Conservation (phyloP, 768 basidiomycete species). For the Agrocybe chaxingu region DNA sequence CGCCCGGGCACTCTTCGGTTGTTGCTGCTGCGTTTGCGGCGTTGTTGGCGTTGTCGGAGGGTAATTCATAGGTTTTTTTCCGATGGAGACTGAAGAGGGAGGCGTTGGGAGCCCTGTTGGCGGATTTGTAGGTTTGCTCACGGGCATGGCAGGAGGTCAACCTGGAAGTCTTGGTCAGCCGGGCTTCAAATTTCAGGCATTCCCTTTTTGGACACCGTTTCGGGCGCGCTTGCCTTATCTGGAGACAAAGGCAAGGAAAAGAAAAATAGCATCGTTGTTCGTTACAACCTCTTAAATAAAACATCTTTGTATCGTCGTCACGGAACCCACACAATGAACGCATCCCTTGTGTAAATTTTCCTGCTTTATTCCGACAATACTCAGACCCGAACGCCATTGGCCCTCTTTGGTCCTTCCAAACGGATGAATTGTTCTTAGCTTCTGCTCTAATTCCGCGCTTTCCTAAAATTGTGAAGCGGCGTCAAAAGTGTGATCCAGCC, state of each 20-base stretch:
- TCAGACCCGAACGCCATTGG: too few relatives aligned
- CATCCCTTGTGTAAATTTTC: too few relatives aligned
- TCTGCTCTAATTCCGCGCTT: too few relatives aligned
- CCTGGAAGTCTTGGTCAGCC: constrained; percentile 35
- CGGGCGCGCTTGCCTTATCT: constrained; percentile 10
- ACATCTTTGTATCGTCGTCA: too few relatives aligned
- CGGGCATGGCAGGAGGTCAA: constrained; percentile 35
- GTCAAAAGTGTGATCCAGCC: too few relatives aligned
- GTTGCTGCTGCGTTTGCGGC: constrained; percentile 26
- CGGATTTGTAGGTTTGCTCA: constrained; percentile 28
- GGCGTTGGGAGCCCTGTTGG: constrained; percentile 34
- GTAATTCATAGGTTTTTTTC: constrained; percentile 92
- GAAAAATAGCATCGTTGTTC: too few relatives aligned
- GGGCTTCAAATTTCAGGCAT: constrained; percentile 21
- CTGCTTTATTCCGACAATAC: too few relatives aligned
- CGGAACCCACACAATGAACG: too few relatives aligned
- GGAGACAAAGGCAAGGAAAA: not conserved
- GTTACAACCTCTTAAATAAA: too few relatives aligned
- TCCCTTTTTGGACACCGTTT: not conserved
- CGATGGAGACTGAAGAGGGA: constrained; percentile 81
- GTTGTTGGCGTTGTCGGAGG: constrained; percentile 19
- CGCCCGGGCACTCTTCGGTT: constrained; percentile 42
- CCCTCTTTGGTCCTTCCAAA: too few relatives aligned
- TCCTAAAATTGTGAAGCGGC: too few relatives aligned
- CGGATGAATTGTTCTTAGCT: too few relatives aligned